Percentiles rank a stretch among this genome's conserved stretches.
phyloP scores from a whole-genome alignment of 164 flowering plant genomes.

The Brasenia schreberi region DNA sequence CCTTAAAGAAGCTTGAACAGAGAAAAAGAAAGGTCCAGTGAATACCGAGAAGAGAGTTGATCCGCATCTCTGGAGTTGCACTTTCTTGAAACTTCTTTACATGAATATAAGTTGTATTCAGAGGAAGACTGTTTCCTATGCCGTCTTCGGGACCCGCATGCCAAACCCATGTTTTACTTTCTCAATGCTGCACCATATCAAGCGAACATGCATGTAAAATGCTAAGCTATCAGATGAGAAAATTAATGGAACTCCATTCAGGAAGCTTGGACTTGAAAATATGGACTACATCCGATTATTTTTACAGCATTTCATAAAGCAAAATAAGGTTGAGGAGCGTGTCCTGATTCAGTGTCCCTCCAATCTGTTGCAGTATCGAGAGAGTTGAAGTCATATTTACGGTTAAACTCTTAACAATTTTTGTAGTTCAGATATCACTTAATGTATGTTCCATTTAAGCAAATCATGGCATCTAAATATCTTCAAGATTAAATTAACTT shows the following conservation, averaged over 20 bases:
- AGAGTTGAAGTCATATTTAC: no score
- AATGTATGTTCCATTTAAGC: no score
- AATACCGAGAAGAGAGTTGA: background rate
- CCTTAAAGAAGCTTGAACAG: background rate
- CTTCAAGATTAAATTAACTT: no score
- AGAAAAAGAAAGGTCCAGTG: background rate
- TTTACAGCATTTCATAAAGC: no score
- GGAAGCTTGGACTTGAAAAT: background rate
- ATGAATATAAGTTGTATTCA: background rate
- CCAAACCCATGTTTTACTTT: constrained; percentile 14
- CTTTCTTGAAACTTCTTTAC: background rate
- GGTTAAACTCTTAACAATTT: no score
- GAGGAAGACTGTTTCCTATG: background rate
- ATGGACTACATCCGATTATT: no score
- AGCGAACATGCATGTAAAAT: background rate
- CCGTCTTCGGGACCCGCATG: constrained; percentile 7
- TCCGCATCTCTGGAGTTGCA: background rate
- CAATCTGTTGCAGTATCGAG: no score
- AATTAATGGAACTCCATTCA: background rate
- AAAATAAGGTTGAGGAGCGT: no score
- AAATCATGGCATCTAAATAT: no score
- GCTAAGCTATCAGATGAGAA: background rate
- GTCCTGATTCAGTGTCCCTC: no score
- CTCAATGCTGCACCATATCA: constrained; percentile 10
- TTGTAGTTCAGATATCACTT: no score